Percentiles rank a stretch among this genome's conserved stretches.
Conservation (phyloP, 177 flowering plant genomes). For the Vitis hybrid region DNA sequence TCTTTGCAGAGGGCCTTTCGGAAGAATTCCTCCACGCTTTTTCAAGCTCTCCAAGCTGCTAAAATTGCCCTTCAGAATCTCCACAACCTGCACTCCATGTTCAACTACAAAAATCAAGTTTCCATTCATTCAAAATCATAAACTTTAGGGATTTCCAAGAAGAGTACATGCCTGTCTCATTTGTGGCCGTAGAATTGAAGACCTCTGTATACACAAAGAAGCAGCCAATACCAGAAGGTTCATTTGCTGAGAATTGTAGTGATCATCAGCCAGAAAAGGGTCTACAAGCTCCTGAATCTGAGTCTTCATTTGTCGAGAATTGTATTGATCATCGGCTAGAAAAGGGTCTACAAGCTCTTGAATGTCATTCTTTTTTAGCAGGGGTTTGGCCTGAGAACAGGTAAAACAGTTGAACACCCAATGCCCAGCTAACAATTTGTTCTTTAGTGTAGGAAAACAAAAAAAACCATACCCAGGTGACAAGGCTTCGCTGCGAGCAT, state of each 20-base stretch:
- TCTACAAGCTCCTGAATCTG: constrained; percentile 34
- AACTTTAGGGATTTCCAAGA: background rate
- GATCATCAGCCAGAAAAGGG: constrained; percentile 21
- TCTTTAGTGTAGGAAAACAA: background rate
- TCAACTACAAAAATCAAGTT: background rate
- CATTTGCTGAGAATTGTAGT: constrained; percentile 27
- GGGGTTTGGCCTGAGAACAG: constrained; percentile 39
- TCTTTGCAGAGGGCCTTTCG: constrained; percentile 33
- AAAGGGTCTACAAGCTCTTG: constrained; percentile 37
- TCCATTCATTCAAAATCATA: constrained; percentile 1
- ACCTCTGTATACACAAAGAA: constrained; percentile 39
- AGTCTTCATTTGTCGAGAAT: constrained; percentile 30
- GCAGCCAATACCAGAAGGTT: constrained; percentile 38
- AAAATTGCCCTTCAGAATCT: constrained; percentile 41
- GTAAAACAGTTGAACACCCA: background rate
- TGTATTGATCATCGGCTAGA: constrained; percentile 19
- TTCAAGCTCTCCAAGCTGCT: constrained; percentile 37
- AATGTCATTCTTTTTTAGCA: constrained; percentile 31
- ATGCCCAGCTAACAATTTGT: background rate
- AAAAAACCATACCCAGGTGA: constrained; percentile 37
- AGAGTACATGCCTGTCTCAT: constrained; percentile 34
- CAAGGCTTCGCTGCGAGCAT: constrained; percentile 47
- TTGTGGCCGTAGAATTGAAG: constrained; percentile 34
- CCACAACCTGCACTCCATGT: constrained; percentile 31
- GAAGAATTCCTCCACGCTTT: constrained; percentile 26